Evolutionary conservation across 73 alveolate species (phyloP), one percentile per base, ranked within the genome.

Genomic region (Effrenium voratum): DNA sequence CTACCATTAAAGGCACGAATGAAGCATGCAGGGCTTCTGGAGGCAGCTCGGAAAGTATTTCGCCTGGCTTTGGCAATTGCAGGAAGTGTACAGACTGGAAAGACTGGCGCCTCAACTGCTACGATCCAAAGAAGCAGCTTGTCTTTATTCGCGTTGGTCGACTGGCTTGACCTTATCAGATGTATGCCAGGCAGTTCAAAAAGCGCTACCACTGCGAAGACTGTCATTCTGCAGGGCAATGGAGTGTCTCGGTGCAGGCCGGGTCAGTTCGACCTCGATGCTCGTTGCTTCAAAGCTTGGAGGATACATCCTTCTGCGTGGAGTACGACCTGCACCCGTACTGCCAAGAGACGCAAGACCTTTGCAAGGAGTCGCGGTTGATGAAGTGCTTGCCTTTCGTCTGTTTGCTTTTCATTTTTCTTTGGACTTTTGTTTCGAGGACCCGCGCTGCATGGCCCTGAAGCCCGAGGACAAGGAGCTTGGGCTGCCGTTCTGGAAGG

Each of bases 11-110:
- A n/a, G n/a, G n/a, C n/a, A n/a, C n/a, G n/a, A n/a, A n/a, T n/a
- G n/a, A n/a, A n/a, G n/a, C n/a, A n/a, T n/a, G n/a, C n/a, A n/a
- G n/a, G n/a, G n/a, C n/a, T n/a, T n/a, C n/a, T n/a, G n/a, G n/a
- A n/a, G n/a, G n/a, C n/a, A n/a, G n/a, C n/a, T n/a, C n/a, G n/a
- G n/a, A n/a, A n/a, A n/a, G n/a, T n/a, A n/a, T n/a, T n/a, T n/a
- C n/a, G n/a, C n/a, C n/a, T n/a, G n/a, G n/a, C n/a, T n/a, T n/a
- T n/a, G n/a, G 24, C 43, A 16, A 13, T 26, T 15, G 96, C 96
- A 90, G 96, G 96, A 90, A 90, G 75, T 90, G 96, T 86, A 40
- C 76, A 38, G 96, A 86, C 96, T 90, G 96, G 96, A 66, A 90
- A 38, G 96, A 90, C 41, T 90, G 96, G 96, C 79, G 96, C 26